Percentiles rank a stretch among this genome's conserved stretches.
These are phyloP conservation scores for Ulota crispa DNA, from an alignment of 225 moss, liverwort and hornwort species.

Conservation along the genomic window DNA sequence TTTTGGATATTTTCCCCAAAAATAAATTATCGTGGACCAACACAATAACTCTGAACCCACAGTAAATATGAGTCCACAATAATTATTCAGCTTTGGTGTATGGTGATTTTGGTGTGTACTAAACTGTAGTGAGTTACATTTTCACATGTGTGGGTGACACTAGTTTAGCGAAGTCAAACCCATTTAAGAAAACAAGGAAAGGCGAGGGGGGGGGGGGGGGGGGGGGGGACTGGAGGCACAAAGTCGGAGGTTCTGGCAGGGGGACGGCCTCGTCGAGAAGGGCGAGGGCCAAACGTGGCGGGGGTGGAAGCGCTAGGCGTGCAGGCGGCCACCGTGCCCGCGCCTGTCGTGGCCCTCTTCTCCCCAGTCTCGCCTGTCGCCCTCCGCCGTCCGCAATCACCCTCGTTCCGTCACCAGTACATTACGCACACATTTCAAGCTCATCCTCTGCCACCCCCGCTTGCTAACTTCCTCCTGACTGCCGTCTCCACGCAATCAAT, in stretches of 20 bases:
- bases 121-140: no score
- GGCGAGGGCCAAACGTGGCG: conserved; percentile 41
- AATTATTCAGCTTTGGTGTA: no score
- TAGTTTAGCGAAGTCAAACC: no score
- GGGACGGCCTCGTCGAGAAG: background rate
- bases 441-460: background rate
- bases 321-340: conserved; percentile 52
- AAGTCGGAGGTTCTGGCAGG: background rate
- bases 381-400: background rate
- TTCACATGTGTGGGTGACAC: no score
- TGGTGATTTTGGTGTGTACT: no score
- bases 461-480: background rate
- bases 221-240: background rate
- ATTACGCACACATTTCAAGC: conserved; percentile 16
- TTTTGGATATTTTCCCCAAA: no score
- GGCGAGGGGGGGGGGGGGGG: no score
- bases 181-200: no score
- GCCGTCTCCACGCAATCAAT: background rate
- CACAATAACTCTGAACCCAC: no score
- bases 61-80: no score
- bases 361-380: conserved; percentile 15
- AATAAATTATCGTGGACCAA: no score
- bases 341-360: conserved; percentile 52
- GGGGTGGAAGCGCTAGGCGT: conserved; percentile 40
- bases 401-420: background rate